phyloP scores from a whole-genome alignment of 495 filamentous ascomycete species.

The Monascus purpureus region DNA sequence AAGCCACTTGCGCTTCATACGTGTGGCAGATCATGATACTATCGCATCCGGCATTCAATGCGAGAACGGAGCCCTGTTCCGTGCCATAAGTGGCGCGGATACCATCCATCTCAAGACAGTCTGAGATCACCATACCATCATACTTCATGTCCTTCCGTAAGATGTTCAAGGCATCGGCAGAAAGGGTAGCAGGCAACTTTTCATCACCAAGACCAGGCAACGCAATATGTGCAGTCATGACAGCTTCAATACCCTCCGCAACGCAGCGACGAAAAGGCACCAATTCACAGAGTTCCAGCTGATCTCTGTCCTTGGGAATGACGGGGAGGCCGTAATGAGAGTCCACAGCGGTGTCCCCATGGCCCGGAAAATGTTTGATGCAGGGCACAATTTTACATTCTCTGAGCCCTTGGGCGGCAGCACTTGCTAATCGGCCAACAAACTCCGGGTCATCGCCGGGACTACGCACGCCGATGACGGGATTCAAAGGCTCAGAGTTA shows the following conservation, averaged over 20 bases:
- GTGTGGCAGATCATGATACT: constrained; percentile 40
- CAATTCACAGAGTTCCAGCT: constrained; percentile 25
- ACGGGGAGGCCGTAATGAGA: constrained; percentile 30
- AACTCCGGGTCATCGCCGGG: constrained; percentile 26
- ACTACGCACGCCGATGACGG: constrained; percentile 29
- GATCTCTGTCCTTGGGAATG: constrained; percentile 22
- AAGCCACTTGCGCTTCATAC: constrained; percentile 27
- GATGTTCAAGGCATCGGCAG: constrained; percentile 20
- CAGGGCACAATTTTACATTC: constrained; percentile 25
- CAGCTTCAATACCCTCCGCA: constrained; percentile 24
- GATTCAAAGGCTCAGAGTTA: constrained; percentile 30
- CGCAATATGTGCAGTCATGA: constrained; percentile 33
- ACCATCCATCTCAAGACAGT: constrained; percentile 34
- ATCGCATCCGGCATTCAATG: constrained; percentile 33
- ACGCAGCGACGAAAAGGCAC: constrained; percentile 30
- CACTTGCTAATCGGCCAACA: constrained; percentile 24
- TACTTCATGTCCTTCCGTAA: constrained; percentile 27
- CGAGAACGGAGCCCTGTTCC: constrained; percentile 31
- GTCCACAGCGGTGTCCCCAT: constrained; percentile 29
- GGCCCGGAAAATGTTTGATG: constrained; percentile 31
- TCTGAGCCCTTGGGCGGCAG: constrained; percentile 20
- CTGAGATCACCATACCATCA: constrained; percentile 25
- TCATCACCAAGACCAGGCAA: constrained; percentile 19
- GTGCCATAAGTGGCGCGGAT: constrained; percentile 33
- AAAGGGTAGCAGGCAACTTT: constrained; percentile 25